A percentile compares a stretch with the other conserved stretches of the same genome.
Evolutionary conservation across 1,284 basidiomycete species (phyloP).

Genomic region (Trichosporon faecale): DNA sequence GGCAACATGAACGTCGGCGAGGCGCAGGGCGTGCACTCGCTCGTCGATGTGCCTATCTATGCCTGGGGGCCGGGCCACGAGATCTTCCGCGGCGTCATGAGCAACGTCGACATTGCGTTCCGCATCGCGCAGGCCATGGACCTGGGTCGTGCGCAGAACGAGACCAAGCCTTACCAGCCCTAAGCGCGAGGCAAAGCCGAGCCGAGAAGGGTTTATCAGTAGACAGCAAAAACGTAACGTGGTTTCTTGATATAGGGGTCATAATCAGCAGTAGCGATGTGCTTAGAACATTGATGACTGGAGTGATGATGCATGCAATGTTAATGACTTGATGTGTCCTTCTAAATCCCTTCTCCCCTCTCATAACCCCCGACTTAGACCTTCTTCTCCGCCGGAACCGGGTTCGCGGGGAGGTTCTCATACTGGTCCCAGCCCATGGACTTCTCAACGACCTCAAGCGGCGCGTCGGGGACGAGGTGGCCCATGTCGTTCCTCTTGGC

Average conservation of each 20-base stretch:
- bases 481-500: conserved; percentile 74
- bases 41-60: conserved; percentile 51
- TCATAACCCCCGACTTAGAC: not conserved
- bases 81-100: conserved; percentile 50
- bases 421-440: conserved; percentile 64
- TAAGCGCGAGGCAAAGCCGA: conserved; percentile 14
- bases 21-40: conserved; percentile 51
- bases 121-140: conserved; percentile 47
- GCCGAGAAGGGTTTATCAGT: too few species aligned
- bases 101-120: conserved; percentile 48
- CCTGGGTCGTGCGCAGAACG: conserved; percentile 41
- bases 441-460: conserved; percentile 68
- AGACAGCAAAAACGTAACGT: too few species aligned
- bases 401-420: conserved; percentile 31
- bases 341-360: not conserved
- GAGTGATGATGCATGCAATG: conserved; percentile 11
- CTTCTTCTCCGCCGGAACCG: not conserved
- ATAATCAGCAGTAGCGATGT: not conserved
- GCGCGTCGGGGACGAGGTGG: conserved; percentile 79
- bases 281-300: not conserved
- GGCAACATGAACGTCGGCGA: conserved; percentile 45
- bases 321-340: not conserved
- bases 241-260: too few species aligned
- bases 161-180: conserved; percentile 36
- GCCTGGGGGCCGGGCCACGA: conserved; percentile 51